Evolutionary conservation across 2,329 filamentous ascomycete species (phyloP).

Genomic region (Delphinella strobiligena): DNA sequence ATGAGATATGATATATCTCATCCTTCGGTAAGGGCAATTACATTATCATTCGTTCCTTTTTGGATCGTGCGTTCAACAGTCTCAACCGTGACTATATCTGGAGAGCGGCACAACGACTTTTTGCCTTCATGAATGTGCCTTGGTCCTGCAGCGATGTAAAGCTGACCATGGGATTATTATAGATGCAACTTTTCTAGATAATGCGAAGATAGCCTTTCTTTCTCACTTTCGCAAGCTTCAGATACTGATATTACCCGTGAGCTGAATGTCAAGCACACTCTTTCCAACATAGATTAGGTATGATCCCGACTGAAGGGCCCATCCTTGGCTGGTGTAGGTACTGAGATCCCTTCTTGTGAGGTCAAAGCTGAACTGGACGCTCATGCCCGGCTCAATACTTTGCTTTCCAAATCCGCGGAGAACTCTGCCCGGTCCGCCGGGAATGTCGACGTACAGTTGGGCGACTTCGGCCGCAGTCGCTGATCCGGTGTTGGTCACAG

Average conservation of each 20-base stretch:
- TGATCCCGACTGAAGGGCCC: constrained; percentile 33
- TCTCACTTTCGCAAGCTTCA: too few relatives aligned
- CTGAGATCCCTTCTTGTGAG: constrained; percentile 34
- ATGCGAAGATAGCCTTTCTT: too few relatives aligned
- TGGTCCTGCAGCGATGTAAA: too few relatives aligned
- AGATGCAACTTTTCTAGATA: too few relatives aligned
- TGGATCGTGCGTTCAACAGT: too few relatives aligned
- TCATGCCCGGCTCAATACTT: constrained; percentile 16
- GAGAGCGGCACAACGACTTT: too few relatives aligned
- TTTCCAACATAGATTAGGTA: constrained; percentile 36
- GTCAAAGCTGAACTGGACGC: constrained; percentile 21
- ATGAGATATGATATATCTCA: too few relatives aligned
- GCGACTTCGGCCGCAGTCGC: constrained; percentile 40
- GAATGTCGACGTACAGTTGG: constrained; percentile 30
- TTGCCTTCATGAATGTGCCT: too few relatives aligned
- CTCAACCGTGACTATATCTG: too few relatives aligned
- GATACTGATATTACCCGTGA: constrained; percentile 12
- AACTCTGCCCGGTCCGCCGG: constrained; percentile 14
- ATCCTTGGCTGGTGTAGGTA: constrained; percentile 39
- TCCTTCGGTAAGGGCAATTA: too few relatives aligned
- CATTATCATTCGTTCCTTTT: too few relatives aligned
- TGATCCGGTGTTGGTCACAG: constrained; percentile 39
- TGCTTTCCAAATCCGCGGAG: constrained; percentile 23
- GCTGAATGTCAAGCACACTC: constrained; percentile 22
- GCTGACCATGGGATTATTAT: too few relatives aligned